Conservation (phyloP, 306 rosid species). For the Lathyrus sativus region DNA sequence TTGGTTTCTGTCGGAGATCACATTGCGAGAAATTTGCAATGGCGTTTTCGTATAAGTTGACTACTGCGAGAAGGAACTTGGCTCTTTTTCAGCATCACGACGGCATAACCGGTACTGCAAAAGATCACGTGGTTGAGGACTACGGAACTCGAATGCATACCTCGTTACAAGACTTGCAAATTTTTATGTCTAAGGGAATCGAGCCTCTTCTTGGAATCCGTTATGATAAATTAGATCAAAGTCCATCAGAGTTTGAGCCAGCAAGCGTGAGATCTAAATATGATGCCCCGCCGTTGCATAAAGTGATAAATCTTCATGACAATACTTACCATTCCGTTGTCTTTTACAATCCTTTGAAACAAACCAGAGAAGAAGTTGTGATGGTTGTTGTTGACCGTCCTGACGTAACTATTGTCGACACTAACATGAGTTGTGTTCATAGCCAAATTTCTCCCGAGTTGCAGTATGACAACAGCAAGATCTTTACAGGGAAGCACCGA, state of each 20-base stretch:
- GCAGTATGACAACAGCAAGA: constrained; percentile 66
- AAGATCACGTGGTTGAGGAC: constrained; percentile 88
- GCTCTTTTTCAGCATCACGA: constrained; percentile 99
- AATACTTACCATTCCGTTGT: constrained; percentile 67
- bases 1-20: constrained; percentile 73
- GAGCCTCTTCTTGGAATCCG: constrained; percentile 86
- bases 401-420: constrained; percentile 73
- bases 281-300: constrained; percentile 83
- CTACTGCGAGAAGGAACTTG: constrained; percentile 95
- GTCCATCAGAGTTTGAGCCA: constrained; percentile 79
- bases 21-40: constrained; percentile 81
- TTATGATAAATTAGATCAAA: constrained; percentile 73
- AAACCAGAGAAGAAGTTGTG: constrained; percentile 87
- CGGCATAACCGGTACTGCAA: constrained; percentile 98
- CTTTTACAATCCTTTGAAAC: constrained; percentile 77
- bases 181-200: constrained; percentile 86
- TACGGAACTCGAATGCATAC: constrained; percentile 93
- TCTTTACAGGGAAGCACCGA: constrained; percentile 86
- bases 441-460: constrained; percentile 91
- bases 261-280: constrained; percentile 82
- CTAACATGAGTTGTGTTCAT: constrained; percentile 72
- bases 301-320: constrained; percentile 62
- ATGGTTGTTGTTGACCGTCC: constrained; percentile 77
- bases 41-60: constrained; percentile 85
- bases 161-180: constrained; percentile 86